Conservation (phyloP, 192 early-diverging fungal genomes). For the Backusella parvicylindrica region DNA sequence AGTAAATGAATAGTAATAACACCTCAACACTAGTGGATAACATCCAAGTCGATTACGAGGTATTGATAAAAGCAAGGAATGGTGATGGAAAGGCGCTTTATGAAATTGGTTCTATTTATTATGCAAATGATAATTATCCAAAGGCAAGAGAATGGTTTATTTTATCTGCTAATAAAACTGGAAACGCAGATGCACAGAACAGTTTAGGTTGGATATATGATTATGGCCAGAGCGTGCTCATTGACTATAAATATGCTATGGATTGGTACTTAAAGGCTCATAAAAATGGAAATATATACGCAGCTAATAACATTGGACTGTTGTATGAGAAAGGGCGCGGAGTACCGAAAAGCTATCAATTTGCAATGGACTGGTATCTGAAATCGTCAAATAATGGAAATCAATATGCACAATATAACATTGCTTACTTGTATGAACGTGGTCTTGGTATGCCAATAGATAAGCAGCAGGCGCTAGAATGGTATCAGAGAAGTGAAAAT, state of each 20-base stretch:
- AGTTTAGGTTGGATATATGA: neutral
- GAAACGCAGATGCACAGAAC: neutral
- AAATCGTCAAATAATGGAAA: neutral
- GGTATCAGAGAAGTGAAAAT: neutral
- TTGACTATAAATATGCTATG: neutral
- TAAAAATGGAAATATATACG: neutral
- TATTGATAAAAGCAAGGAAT: neutral
- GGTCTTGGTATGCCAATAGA: neutral
- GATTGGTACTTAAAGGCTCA: neutral
- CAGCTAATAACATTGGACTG: neutral
- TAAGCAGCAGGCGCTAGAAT: neutral
- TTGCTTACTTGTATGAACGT: neutral
- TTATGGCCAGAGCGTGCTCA: neutral
- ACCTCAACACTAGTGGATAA: neutral
- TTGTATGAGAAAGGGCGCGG: neutral
- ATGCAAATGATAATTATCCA: neutral
- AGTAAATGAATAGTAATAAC: neutral
- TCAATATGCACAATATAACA: neutral
- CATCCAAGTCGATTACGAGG: neutral
- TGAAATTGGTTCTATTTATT: neutral
- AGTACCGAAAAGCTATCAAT: neutral
- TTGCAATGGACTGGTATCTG: neutral
- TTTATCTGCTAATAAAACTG: neutral
- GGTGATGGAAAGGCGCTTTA: neutral
- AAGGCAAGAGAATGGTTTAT: neutral